These are phyloP conservation scores for Cyclaneusma minus DNA, from an alignment of 2,329 filamentous ascomycete genomes.

Conservation along the genomic window DNA sequence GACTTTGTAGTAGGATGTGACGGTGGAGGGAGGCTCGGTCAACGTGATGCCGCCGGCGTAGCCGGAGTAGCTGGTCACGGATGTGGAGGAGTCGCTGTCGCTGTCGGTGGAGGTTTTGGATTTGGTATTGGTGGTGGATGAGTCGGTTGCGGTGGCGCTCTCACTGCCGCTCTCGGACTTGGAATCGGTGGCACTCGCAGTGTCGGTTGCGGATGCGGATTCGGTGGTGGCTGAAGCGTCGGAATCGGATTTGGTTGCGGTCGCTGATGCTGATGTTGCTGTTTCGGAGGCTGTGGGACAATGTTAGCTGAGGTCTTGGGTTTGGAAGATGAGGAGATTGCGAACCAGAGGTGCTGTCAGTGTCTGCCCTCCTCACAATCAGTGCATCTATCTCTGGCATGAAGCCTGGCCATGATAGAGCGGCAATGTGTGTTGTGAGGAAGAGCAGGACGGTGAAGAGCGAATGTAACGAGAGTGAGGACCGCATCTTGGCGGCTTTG, in stretches of 20 bases:
- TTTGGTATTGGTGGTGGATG: slow-evolving; percentile 6
- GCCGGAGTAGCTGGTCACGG: slow-evolving; percentile 22
- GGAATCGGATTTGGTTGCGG: background rate
- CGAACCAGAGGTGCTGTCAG: slow-evolving; percentile 10
- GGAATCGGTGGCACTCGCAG: background rate
- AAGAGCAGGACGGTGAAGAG: slow-evolving; percentile 35
- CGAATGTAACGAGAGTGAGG: slow-evolving; percentile 28
- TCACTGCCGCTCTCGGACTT: slow-evolving; percentile 3
- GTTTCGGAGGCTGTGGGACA: no score
- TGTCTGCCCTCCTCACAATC: slow-evolving; percentile 31
- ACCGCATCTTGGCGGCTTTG: slow-evolving; percentile 26
- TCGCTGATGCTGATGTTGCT: slow-evolving; percentile 3
- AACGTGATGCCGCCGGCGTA: slow-evolving; percentile 36
- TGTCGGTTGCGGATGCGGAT: background rate
- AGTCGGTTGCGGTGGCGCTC: slow-evolving; percentile 2
- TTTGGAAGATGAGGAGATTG: no score
- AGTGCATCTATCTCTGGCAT: slow-evolving; percentile 36
- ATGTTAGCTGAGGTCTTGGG: no score
- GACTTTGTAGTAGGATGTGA: slow-evolving; percentile 40
- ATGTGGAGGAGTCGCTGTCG: slow-evolving; percentile 7
- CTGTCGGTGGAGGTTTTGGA: slow-evolving; percentile 5
- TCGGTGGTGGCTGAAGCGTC: background rate
- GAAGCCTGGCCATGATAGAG: slow-evolving; percentile 41
- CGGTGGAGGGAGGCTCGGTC: slow-evolving; percentile 31
- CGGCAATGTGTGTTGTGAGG: slow-evolving; percentile 22